phyloP scores from a whole-genome alignment of 805 yeast species.

The Kodamaea lidongshanica region DNA sequence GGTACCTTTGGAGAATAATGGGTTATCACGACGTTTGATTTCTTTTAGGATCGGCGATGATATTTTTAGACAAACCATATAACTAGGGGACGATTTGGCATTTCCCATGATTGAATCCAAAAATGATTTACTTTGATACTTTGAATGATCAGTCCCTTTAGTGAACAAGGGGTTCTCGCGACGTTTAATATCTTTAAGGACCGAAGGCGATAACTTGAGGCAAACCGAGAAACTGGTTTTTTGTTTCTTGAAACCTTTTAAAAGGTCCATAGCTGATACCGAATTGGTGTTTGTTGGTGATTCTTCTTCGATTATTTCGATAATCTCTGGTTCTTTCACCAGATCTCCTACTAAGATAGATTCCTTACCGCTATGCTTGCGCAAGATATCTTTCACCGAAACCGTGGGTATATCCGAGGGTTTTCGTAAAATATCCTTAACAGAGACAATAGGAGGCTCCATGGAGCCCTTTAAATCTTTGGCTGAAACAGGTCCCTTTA shows the following conservation, averaged over 20 bases:
- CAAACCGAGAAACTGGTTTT: conserved; percentile 12
- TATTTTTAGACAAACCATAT: conserved; percentile 20
- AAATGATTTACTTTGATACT: too few relatives aligned
- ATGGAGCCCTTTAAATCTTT: too few relatives aligned
- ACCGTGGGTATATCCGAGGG: too few relatives aligned
- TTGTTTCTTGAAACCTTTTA: conserved; percentile 3
- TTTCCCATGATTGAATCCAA: too few relatives aligned
- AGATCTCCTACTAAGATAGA: conserved; percentile 4
- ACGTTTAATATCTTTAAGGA: conserved; percentile 20
- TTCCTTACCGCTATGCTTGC: not conserved
- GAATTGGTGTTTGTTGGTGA: conserved; percentile 1
- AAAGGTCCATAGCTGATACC: conserved; percentile 4
- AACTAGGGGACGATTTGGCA: not conserved
- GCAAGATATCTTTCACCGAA: too few relatives aligned
- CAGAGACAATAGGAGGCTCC: too few relatives aligned
- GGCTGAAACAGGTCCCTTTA: too few relatives aligned
- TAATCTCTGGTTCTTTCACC: not conserved
- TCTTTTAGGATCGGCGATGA: conserved; percentile 19
- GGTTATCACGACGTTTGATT: conserved; percentile 22
- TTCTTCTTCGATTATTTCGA: conserved; percentile 1
- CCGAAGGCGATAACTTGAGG: conserved; percentile 20
- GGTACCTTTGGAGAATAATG: conserved; percentile 25
- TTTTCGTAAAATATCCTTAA: too few relatives aligned
- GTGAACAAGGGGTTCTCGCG: conserved; percentile 26
- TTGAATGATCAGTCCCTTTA: conserved; percentile 18